Conservation (phyloP, 352 stramenopile genomes). For the Pythium dissimile region DNA sequence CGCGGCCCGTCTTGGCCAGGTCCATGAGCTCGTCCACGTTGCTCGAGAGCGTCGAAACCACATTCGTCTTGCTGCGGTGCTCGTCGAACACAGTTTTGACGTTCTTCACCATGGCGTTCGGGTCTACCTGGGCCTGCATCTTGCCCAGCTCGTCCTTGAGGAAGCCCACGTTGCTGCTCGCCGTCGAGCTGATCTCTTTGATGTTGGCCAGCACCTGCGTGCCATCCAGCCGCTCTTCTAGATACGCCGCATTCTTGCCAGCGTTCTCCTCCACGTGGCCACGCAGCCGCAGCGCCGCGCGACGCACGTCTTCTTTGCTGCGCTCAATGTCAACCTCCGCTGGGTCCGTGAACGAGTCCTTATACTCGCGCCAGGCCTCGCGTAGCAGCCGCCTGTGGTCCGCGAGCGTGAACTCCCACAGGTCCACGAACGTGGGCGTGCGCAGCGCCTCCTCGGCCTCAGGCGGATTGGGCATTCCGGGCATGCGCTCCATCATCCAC, state of each 20-base stretch:
- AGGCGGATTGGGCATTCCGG: constrained; percentile 66
- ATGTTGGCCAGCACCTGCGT: constrained; percentile 62
- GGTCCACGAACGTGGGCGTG: constrained; percentile 55
- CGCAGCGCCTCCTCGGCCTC: constrained; percentile 44
- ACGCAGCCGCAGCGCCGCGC: constrained; percentile 38
- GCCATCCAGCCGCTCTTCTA: constrained; percentile 66
- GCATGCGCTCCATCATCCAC: constrained; percentile 55
- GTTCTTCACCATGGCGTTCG: constrained; percentile 52
- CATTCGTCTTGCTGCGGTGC: constrained; percentile 63
- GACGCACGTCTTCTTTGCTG: constrained; percentile 63
- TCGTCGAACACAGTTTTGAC: constrained; percentile 56
- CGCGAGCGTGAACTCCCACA: constrained; percentile 74
- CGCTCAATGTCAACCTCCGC: constrained; percentile 56
- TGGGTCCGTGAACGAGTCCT: constrained; percentile 46
- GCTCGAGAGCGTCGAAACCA: constrained; percentile 58
- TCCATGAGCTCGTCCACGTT: constrained; percentile 71
- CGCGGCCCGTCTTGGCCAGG: constrained; percentile 51
- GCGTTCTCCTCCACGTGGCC: constrained; percentile 56
- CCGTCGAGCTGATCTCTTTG: constrained; percentile 40
- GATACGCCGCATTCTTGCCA: constrained; percentile 48
- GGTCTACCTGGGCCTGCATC: constrained; percentile 56
- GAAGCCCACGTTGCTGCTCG: constrained; percentile 50
- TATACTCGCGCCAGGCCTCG: constrained; percentile 77
- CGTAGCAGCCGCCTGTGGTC: constrained; percentile 61
- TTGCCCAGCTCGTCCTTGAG: constrained; percentile 51